Evolutionary conservation across 2,329 filamentous ascomycete genomes (phyloP), one percentile per base, ranked within the genome.

Genomic region (Neopestalotiopsis clavispora): DNA sequence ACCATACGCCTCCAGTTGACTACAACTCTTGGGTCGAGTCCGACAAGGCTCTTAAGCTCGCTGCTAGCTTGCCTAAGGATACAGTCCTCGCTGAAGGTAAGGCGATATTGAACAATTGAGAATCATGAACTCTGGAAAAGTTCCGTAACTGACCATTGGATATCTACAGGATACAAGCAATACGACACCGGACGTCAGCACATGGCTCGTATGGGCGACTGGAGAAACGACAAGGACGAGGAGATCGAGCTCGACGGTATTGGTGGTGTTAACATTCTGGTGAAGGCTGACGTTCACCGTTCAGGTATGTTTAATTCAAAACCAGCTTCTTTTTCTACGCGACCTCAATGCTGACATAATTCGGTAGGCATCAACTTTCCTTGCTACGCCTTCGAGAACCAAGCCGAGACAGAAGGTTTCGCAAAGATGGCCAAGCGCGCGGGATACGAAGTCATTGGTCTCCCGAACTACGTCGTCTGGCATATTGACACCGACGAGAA

Each of bases 1-100:
- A 79, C 71, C 67, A 20, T 73, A 65, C 34, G 20, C 67, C 56
- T 49, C 28, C 70, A 96, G 94, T 98, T 78, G 96, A 99, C 80
- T 99, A 99, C 85, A 99, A 99, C 82, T 98, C 96, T 1, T 99
- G 96, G 96, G 89, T 97, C 75, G 96, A 99, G 83, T 95, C 95
- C 10, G 91, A 95, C 65, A 92, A 95, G 80, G 94, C 89, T 62
- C 89, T 92, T 69, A 92, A 91, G 76, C 87, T 98, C 67, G 86
- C 91, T n/a, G 84, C 87, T 5, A 89, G 84, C 66, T 86, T 98
- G 23, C 87, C 92, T 73, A 95, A 94, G 78, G 90, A 98, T 75
- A 86, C 93, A 28, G 87, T 99, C 69, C 86, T 99, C 38, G 96
- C 94, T 30, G 96, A 99, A 87, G 96, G 92, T 93, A 81, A n/a